Evolutionary conservation across 148 eudicot species (phyloP), one percentile per base, ranked within the genome.

Genomic region (Mesembryanthemum crystallinum): DNA sequence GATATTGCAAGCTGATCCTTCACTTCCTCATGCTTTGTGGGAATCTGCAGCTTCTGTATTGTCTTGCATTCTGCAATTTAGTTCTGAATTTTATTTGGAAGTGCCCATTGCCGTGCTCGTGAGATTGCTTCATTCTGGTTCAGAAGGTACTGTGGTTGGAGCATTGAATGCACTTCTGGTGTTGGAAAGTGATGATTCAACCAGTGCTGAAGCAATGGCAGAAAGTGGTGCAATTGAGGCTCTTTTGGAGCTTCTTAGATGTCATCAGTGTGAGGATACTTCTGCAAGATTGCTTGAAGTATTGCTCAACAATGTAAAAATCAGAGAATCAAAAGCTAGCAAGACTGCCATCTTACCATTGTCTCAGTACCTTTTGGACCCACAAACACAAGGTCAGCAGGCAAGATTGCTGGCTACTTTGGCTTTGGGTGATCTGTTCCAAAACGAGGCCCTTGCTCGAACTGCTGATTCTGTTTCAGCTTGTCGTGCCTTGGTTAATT

Each of bases 151-250:
- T 21, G 91, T 92, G 45, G 72, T 79, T 74, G 99, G 96, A 61
- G 97, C 97, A 13, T 77, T 95, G 69, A 95, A 92, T 87, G 97
- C 99, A 73, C 99, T 95, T 77, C 84, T 95, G 29, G 99, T 95
- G 49, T 79, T 95, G 81, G 99, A 95, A 83, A 92, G 88, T 82
- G 97, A 95, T 80, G 99, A 95, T 83, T 83, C 92, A 33, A 83
- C 91, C 63, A 92, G 94, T 74, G 97, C 94, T 72, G 92, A 86
- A 76, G 99, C 94, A 69, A 95, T 95, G 97, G 96, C 97, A 73
- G 97, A 95, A 84, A 87, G 99, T 81, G 99, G 97, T 64, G 99
- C 96, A n/a, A 89, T 95, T 57, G 97, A 95, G 88, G 97, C 96
- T 72, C 92, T 92, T 67, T 81, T 95, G 82, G 94, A 92, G 78